phyloP scores from a whole-genome alignment of 441 rosid species.

The Dalechampia spathulata region DNA sequence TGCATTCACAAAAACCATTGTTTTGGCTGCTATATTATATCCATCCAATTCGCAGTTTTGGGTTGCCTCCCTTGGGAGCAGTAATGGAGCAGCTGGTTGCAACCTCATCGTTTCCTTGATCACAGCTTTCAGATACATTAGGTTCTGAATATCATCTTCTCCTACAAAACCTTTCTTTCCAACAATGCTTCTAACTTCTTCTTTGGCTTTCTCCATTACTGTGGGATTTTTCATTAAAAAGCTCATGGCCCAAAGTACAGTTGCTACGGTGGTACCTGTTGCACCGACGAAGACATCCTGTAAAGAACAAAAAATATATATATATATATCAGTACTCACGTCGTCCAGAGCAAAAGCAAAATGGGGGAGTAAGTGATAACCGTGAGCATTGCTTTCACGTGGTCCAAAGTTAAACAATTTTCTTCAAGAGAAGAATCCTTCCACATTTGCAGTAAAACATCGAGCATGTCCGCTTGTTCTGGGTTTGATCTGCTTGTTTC shows the following conservation, averaged over 20 bases:
- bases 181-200: neutral
- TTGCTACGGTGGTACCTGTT: neutral
- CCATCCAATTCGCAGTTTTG: too few species aligned
- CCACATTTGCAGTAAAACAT: constrained; percentile 13
- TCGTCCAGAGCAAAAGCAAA: neutral
- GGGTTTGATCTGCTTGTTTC: neutral
- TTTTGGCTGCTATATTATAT: too few species aligned
- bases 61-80: too few species aligned
- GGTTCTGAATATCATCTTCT: too few species aligned
- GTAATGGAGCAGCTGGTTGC: too few species aligned
- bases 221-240: neutral
- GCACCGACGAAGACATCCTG: neutral
- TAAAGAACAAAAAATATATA: neutral
- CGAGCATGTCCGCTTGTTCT: constrained; percentile 12
- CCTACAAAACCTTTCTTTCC: neutral
- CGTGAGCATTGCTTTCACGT: constrained; percentile 23
- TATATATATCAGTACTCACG: too few species aligned
- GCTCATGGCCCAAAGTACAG: neutral
- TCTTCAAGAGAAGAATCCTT: constrained; percentile 4
- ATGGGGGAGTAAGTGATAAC: neutral
- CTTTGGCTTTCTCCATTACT: neutral
- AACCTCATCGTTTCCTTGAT: too few species aligned
- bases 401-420: constrained; percentile 10
- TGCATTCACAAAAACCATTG: too few species aligned
- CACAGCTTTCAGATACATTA: too few species aligned